phyloP scores from a whole-genome alignment of 257 asterid species.

The Fraxinus americana region DNA sequence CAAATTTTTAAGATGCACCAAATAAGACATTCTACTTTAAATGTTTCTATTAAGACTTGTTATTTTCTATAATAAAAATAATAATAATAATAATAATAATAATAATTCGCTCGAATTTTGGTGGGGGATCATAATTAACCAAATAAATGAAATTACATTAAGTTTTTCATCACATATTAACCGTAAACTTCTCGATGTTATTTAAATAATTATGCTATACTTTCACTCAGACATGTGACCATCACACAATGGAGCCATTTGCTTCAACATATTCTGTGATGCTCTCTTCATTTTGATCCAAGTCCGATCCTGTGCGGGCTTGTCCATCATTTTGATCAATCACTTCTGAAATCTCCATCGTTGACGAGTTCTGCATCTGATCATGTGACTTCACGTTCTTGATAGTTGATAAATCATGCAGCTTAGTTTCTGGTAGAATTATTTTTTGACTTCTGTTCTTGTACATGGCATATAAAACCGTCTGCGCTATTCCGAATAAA shows the following conservation, averaged over 20 bases:
- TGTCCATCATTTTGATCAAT: background rate
- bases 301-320: background rate
- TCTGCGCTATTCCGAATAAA: slow-evolving; percentile 39
- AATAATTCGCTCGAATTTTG: no score
- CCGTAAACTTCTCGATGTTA: no score
- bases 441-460: slow-evolving; percentile 18
- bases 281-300: background rate
- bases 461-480: slow-evolving; percentile 40
- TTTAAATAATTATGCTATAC: no score
- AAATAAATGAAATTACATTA: no score
- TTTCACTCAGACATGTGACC: background rate
- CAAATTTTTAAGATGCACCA: no score
- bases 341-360: background rate
- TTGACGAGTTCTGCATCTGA: background rate
- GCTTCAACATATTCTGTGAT: background rate
- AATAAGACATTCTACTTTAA: no score
- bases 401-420: background rate
- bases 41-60: no score
- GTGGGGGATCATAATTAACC: no score
- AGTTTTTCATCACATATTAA: no score
- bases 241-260: background rate
- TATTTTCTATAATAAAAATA: no score
- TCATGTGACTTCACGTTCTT: background rate
- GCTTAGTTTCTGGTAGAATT: slow-evolving; percentile 12
- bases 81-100: no score